Conservation (phyloP, 805 yeast species). For the Kregervanrija pseudodelftensis region DNA sequence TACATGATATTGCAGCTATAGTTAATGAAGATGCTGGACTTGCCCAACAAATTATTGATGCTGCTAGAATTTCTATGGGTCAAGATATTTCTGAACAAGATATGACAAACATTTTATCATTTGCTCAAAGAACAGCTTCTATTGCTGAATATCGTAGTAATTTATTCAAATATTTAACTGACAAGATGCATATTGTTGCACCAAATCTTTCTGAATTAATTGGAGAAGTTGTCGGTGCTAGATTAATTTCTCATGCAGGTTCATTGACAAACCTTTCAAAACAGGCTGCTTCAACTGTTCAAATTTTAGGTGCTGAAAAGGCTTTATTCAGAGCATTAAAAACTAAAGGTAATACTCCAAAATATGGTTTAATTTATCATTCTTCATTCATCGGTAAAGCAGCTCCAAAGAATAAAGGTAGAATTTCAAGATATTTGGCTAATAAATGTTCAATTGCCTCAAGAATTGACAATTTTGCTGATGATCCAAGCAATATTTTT, state of each 20-base stretch:
- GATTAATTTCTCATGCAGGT: slow-evolving; percentile 97
- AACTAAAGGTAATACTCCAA: slow-evolving; percentile 95
- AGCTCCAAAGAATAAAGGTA: slow-evolving; percentile 93
- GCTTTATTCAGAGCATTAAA: slow-evolving; percentile 93
- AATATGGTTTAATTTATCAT: slow-evolving; percentile 92
- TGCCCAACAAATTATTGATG: slow-evolving; percentile 87
- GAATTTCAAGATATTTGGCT: slow-evolving; percentile 97
- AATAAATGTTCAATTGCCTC: slow-evolving; percentile 99
- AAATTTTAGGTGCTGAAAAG: slow-evolving; percentile 95
- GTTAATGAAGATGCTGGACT: slow-evolving; percentile 87
- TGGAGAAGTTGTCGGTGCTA: slow-evolving; percentile 98
- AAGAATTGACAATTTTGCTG: slow-evolving; percentile 96
- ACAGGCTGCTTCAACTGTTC: slow-evolving; percentile 98
- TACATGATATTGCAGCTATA: slow-evolving; percentile 88
- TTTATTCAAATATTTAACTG: slow-evolving; percentile 78
- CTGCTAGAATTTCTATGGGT: slow-evolving; percentile 97
- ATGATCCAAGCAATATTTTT: slow-evolving; percentile 83
- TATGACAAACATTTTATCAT: slow-evolving; percentile 82
- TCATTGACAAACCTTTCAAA: slow-evolving; percentile 92
- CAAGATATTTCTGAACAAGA: slow-evolving; percentile 95
- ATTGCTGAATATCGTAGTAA: slow-evolving; percentile 85
- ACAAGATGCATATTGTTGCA: slow-evolving; percentile 96
- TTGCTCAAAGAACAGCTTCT: slow-evolving; percentile 90
- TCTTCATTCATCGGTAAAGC: slow-evolving; percentile 93
- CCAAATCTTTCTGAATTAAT: slow-evolving; percentile 94